Percentiles rank a stretch among this genome's conserved stretches.
Conservation (phyloP, 345 rosid genomes). For the Limnanthes douglasii region DNA sequence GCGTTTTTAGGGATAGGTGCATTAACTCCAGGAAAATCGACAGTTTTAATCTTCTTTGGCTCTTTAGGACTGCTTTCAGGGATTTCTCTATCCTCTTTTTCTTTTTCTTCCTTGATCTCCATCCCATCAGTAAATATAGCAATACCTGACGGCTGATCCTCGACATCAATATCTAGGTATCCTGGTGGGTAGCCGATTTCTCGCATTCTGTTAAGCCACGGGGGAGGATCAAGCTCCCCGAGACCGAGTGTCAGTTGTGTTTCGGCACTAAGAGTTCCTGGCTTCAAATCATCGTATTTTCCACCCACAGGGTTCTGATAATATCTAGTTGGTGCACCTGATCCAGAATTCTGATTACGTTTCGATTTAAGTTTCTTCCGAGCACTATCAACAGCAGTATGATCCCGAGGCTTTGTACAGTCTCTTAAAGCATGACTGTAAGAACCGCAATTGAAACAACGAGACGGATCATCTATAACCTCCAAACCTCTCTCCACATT, state of each 20-base stretch:
- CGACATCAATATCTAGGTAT: conserved; percentile 62
- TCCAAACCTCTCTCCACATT: conserved; percentile 63
- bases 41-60: conserved; percentile 32
- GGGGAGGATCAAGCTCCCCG: conserved; percentile 98
- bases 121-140: conserved; percentile 54
- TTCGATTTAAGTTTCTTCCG: conserved; percentile 63
- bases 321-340: conserved; percentile 48
- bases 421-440: conserved; percentile 82
- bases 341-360: conserved; percentile 39
- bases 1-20: conserved; percentile 74
- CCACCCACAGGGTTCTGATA: conserved; percentile 57
- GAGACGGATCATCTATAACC: conserved; percentile 60
- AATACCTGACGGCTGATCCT: conserved; percentile 58
- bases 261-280: conserved; percentile 72
- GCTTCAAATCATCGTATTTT: conserved; percentile 77
- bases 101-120: conserved; percentile 28
- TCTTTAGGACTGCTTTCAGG: conserved; percentile 17
- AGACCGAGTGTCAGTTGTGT: conserved; percentile 67
- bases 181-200: conserved; percentile 97
- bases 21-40: conserved; percentile 75
- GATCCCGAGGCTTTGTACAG: conserved; percentile 80
- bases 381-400: conserved; percentile 65
- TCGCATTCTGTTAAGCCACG: conserved; percentile 94
- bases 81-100: conserved; percentile 62
- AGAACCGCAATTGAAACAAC: conserved; percentile 91